These are phyloP conservation scores for Termitomyces sp. DNA, from an alignment of 768 basidiomycete species.

Conservation along the genomic window DNA sequence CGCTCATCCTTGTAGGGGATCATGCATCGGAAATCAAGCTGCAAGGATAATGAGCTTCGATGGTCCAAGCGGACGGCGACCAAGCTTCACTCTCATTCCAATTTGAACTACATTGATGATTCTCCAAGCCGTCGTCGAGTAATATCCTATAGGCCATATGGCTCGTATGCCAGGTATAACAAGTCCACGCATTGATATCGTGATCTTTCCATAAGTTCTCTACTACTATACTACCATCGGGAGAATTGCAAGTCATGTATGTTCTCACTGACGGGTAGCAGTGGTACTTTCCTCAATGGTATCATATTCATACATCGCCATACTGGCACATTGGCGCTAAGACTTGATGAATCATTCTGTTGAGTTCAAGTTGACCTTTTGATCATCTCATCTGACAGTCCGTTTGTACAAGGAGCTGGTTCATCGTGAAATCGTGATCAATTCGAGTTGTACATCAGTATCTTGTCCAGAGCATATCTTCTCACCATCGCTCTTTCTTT, in stretches of 20 bases:
- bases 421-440: not conserved
- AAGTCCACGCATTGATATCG: not conserved
- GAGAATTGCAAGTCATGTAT: not conserved
- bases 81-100: too few species aligned
- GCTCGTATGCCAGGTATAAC: not conserved
- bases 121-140: too few species aligned
- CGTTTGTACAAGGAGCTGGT: not conserved
- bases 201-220: not conserved
- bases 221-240: not conserved
- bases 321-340: not conserved
- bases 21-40: too few species aligned
- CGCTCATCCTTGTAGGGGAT: too few species aligned
- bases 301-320: not conserved
- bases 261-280: not conserved
- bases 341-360: not conserved
- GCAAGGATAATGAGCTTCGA: too few species aligned
- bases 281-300: not conserved
- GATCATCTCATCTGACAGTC: not conserved
- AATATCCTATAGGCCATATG: not conserved
- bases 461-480: not conserved
- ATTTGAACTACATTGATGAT: too few species aligned
- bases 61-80: too few species aligned
- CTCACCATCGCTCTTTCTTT: not conserved
- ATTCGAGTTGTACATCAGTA: not conserved
- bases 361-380: not conserved